Base-by-base conservation (phyloP, 768 basidiomycete species). In the Hortiboletus campestris region DNA sequence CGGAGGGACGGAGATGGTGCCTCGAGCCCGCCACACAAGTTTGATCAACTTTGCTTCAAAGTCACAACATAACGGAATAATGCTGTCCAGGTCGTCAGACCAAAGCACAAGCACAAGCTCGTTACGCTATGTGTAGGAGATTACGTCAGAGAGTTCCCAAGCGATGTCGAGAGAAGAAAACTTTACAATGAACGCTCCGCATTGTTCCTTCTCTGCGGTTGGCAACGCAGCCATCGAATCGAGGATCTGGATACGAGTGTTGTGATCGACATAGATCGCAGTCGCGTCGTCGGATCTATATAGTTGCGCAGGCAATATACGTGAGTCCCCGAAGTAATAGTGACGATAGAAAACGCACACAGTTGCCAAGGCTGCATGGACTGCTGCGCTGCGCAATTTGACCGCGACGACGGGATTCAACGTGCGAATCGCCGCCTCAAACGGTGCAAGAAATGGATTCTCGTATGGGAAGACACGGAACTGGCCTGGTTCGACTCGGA, bases 381-480 rank as follows among this genome's bases (percentile, higher is more conserved):
- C 85, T 10, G 88, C 86, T 29, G 89, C 89, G 61, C 83, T 88
- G 50, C 89, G 80, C 34, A 89, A 75, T 70, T 93, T 92, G 64
- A 92, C 86, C 0, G 89, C 89, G 49, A 94, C 89, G 20, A 91
- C 84, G 6, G 93, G 91, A 61, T 94, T 94, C 56, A 95, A 76
- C 34, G 71, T 66, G 20, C 83, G 78, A 34, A 94, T 79, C 6
- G 91, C 91, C 4, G 84, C 85, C 72, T 93, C 91, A 62, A 94
- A 94, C 10, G 90, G 88, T 9, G 80, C 84, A 35, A 94, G 79
- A 64, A 79, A 86, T n/a, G 77, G 79, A 67, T 91, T 91, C 68
- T 93, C 88, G 62, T 92, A 91, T 7, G 92, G 92, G 66, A 92
- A 94, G 36, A 89, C 84, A 29, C 92, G 82, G 70, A 88, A 92